Conservation (phyloP, 768 basidiomycete species). For the Kwoniella mangroviensis region DNA sequence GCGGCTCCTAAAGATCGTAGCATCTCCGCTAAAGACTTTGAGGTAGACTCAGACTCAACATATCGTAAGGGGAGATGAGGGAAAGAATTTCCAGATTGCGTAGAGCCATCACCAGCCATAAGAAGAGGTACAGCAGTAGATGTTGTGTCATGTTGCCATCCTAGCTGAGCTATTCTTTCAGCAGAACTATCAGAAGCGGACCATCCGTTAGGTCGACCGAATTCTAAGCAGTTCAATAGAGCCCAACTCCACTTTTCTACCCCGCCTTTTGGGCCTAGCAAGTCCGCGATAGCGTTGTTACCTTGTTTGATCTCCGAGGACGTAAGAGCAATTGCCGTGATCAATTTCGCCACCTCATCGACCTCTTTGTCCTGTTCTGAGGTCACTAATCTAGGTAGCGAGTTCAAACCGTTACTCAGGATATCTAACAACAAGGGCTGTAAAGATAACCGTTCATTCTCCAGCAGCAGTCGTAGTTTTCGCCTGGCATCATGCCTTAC, state of each 20-base stretch:
- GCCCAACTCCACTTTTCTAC: conserved; percentile 93
- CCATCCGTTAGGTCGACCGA: conserved; percentile 62
- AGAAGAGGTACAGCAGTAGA: conserved; percentile 1
- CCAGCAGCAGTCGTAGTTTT: conserved; percentile 20
- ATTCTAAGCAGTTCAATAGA: conserved; percentile 78
- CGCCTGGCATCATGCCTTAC: conserved; percentile 33
- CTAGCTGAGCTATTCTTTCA: conserved; percentile 33
- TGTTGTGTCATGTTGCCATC: conserved; percentile 37
- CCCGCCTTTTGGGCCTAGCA: conserved; percentile 79
- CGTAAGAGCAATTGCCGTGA: conserved; percentile 73
- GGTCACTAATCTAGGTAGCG: conserved; percentile 73
- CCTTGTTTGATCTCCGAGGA: conserved; percentile 34
- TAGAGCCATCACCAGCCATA: not conserved
- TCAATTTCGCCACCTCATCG: conserved; percentile 68
- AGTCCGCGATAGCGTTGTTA: conserved; percentile 56
- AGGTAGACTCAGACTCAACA: conserved; percentile 45
- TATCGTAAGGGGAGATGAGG: conserved; percentile 49
- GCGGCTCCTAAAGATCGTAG: conserved; percentile 73
- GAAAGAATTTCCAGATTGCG: conserved; percentile 19
- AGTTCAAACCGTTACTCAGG: conserved; percentile 68
- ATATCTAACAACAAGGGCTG: conserved; percentile 66
- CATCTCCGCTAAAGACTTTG: conserved; percentile 69
- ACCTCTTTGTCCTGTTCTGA: conserved; percentile 76
- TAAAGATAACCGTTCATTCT: conserved; percentile 47
- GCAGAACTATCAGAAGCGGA: conserved; percentile 16